phyloP scores from a whole-genome alignment of 129 eudicot species.

The Chrysanthemum makinoi region DNA sequence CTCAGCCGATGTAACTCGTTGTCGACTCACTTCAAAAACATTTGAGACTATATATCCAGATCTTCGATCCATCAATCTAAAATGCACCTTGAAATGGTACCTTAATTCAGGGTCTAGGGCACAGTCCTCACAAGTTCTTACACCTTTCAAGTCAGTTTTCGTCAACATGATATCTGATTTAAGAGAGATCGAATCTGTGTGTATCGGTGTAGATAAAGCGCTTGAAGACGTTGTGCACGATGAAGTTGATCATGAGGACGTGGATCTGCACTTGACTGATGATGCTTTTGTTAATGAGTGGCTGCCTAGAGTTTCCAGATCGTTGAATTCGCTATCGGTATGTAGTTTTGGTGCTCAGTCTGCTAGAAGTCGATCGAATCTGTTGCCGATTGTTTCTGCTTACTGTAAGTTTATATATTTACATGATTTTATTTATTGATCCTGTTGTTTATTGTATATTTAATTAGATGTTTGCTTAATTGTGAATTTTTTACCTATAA shows the following conservation, averaged over 20 bases:
- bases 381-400: not conserved
- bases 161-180: not conserved
- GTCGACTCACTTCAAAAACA: not conserved
- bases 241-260: not conserved
- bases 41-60: not conserved
- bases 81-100: not conserved
- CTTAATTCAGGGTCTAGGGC: not conserved
- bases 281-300: not conserved
- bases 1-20: not conserved
- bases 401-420: not conserved
- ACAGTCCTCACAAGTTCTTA: not conserved
- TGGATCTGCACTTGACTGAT: not conserved
- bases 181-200: not conserved
- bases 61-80: not conserved
- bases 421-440: not conserved
- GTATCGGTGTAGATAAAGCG: not conserved
- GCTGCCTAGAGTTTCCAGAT: not conserved
- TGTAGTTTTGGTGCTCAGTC: not conserved
- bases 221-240: not conserved
- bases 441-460: no score
- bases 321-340: not conserved
- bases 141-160: not conserved
- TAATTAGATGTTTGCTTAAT: no score
- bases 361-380: not conserved
- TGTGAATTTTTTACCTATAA: no score